Conservation (phyloP, 306 rosid genomes). For the Ormosia emarginata region DNA sequence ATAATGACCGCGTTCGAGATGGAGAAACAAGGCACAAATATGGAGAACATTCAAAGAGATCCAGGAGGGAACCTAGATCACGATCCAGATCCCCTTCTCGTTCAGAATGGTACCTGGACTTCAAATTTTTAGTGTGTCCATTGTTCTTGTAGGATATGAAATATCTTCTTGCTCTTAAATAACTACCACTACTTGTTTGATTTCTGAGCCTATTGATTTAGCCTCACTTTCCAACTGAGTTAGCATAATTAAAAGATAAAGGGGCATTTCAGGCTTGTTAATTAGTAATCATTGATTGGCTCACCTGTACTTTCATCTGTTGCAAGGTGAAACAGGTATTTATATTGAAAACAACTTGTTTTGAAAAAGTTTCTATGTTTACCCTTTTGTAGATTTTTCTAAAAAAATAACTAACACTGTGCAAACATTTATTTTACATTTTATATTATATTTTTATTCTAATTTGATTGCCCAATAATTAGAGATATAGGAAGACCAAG, state of each 20-base stretch:
- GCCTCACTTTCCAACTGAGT: neutral
- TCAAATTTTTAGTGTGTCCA: neutral
- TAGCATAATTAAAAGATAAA: neutral
- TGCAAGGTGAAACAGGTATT: neutral
- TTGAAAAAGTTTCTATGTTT: neutral
- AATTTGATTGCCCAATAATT: neutral
- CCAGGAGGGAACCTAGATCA: slow-evolving; percentile 49
- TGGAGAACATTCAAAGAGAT: slow-evolving; percentile 44
- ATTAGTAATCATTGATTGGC: neutral
- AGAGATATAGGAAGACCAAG: no score
- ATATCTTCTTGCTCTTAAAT: neutral
- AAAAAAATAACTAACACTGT: neutral
- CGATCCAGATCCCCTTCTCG: slow-evolving; percentile 58
- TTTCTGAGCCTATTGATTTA: slow-evolving; percentile 3
- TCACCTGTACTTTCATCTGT: neutral
- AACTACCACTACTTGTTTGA: neutral
- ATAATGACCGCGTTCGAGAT: slow-evolving; percentile 38
- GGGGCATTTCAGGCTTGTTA: neutral
- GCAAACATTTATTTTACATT: neutral
- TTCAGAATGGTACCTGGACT: slow-evolving; percentile 40
- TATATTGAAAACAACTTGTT: neutral
- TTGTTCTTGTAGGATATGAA: slow-evolving; percentile 14
- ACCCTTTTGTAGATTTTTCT: neutral
- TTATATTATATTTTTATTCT: neutral
- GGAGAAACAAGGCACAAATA: slow-evolving; percentile 55